phyloP scores from a whole-genome alignment of 345 rosid species.

The Salix caprea region DNA sequence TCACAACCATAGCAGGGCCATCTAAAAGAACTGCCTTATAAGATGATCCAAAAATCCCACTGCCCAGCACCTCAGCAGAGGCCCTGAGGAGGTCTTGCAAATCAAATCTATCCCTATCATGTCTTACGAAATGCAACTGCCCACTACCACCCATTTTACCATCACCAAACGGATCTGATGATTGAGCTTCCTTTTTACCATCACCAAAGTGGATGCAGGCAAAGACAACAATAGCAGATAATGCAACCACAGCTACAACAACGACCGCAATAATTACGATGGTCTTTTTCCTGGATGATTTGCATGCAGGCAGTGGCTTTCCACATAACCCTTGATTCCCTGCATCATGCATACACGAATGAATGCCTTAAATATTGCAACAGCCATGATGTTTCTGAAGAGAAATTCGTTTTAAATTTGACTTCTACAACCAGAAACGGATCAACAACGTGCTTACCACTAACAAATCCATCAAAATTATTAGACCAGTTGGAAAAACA shows the following conservation, averaged over 20 bases:
- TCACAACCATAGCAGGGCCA: constrained; percentile 67
- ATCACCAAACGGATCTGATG: constrained; percentile 1
- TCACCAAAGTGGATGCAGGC: constrained; percentile 12
- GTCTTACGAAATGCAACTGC: constrained; percentile 49
- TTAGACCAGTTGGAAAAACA: neutral
- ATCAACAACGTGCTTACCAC: neutral
- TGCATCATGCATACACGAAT: constrained; percentile 7
- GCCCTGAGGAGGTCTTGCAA: constrained; percentile 76
- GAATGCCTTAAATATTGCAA: neutral
- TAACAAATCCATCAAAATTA: too few species aligned
- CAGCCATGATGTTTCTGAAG: neutral
- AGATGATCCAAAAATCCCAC: constrained; percentile 71
- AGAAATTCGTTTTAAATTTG: neutral
- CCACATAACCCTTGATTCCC: constrained; percentile 73
- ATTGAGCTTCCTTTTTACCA: constrained; percentile 21
- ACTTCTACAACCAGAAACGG: neutral
- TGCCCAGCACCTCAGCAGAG: constrained; percentile 74
- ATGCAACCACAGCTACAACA: constrained; percentile 14
- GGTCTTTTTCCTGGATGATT: constrained; percentile 30
- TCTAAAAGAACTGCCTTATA: constrained; percentile 60
- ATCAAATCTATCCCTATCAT: constrained; percentile 53
- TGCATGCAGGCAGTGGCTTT: constrained; percentile 59
- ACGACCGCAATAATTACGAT: constrained; percentile 27
- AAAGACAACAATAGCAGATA: constrained; percentile 16
- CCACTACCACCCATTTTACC: constrained; percentile 20